Base-by-base conservation (phyloP, 768 basidiomycete species). In the Chalciporus pseudorubinellus region DNA sequence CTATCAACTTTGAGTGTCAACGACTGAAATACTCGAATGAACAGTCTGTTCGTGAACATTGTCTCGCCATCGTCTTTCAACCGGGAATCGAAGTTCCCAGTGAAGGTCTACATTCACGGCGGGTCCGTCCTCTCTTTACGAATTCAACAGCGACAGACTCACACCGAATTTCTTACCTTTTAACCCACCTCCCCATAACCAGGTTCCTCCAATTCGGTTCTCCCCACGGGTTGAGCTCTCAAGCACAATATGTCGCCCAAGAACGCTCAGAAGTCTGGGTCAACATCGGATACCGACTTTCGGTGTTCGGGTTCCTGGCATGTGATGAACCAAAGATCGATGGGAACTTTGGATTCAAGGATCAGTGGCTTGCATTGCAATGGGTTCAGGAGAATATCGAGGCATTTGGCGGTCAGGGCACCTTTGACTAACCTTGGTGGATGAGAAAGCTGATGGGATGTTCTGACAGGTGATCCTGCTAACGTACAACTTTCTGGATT, bases 141-240 rank as follows among this genome's bases (percentile, higher is more conserved):
- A 4, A 26, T 9, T 26, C 26, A 7, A 26, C 26, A 7, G 26
- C 9, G 26, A 26, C 26, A n/a, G n/a, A n/a, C n/a, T n/a, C n/a
- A 26, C 6, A 9, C 6, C 26, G 26, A 26, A 26, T 3, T 26
- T 9, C 26, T 9, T 9, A 7, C n/a, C n/a, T n/a, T n/a, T n/a
- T n/a, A 26, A 26, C 14, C 16, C 24, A 18, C 4, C 0, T 16
- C 10, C 9, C 28, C 24, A 38, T 31, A 16, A 46, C 6, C 12
- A 89, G 87, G 9, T 89, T 87, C 60, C 76, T 90, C n/a, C 87
- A 90, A 60, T 88, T 85, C 55, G 87, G 87, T 2, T 87, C 85
- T 2, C 87, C 88, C 0, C 87, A 88, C 56, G 71, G 75, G 0
- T 61, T 87, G 14, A 70, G 71, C 33, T 72, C 74, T 18, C 85